Conservation (phyloP, 768 basidiomycete species). For the Xanthoconium purpureum region DNA sequence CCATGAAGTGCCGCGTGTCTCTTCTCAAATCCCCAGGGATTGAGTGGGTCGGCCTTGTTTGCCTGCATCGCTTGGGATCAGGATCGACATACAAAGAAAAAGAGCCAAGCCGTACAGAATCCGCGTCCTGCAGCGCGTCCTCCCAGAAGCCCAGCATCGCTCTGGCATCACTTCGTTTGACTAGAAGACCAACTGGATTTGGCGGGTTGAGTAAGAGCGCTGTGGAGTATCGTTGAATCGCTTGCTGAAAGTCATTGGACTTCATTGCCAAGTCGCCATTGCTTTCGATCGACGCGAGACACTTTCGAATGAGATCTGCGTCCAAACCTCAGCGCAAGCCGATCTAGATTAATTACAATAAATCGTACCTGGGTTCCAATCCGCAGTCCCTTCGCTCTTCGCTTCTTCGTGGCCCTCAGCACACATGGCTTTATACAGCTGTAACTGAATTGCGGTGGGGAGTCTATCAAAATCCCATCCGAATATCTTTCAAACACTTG, state of each 20-base stretch:
- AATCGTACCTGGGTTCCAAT: background rate
- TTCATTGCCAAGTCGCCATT: background rate
- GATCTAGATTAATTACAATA: background rate
- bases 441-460: no score
- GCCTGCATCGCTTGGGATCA: background rate
- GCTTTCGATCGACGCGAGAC: background rate
- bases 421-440: no score
- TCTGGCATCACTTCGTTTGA: conserved; percentile 3
- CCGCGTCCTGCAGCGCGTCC: background rate
- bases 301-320: background rate
- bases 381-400: background rate
- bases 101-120: background rate
- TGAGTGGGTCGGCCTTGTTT: background rate
- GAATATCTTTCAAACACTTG: no score
- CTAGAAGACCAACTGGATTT: background rate
- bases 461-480: no score
- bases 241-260: background rate
- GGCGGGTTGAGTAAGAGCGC: background rate
- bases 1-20: no score
- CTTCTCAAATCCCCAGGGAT: background rate
- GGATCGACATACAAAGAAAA: accelerated
- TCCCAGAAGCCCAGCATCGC: background rate
- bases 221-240: background rate
- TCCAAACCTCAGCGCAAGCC: background rate
- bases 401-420: background rate